Evolutionary conservation across 768 basidiomycete species (phyloP), one percentile per base, ranked within the genome.

Genomic region (Leucosporidium yakuticum): DNA sequence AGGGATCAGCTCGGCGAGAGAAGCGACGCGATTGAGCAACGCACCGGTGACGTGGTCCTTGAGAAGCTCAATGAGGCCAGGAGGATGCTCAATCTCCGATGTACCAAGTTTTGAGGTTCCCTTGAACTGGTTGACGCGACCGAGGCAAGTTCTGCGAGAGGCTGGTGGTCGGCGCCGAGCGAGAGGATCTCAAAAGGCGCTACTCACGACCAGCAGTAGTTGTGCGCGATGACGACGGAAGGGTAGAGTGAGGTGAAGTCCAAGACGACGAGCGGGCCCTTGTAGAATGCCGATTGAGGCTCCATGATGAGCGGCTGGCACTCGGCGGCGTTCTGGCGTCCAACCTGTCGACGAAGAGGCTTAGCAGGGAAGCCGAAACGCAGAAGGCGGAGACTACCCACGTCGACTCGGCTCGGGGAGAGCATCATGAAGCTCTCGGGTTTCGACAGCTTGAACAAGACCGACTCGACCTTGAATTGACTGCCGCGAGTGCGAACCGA

Each of bases 401-500:
- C 39, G 17, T 44, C 39, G 39, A 44, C 14, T 21, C 17, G 59
- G 25, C 6, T 39, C 0, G 96, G 96, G 0, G 95, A 97, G 19
- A 95, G 80, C 7, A 99, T 81, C 27, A 97, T 84, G 72, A 93
- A 93, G 71, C 84, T 89, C 77, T 98, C 96, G 0, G 96, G 93
- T 78, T 98, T 98, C 23, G 90, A 90, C 58, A 98, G 92, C 25
- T 94, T 87, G 78, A 96, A 94, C 88, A 99, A 88, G 80, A 99
- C 95, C 0, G 93, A 93, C 80, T 99, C 96, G 32, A 98, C 96
- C 80, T 98, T 99, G 82, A 92, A 98, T 75, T 99, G 96, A 1
- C 93, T 96, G 0, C 96, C 96, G 39, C 96, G 86, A 68, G 86
- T 92, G 70, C 96, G 85, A 39, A 97, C 94, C 5, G 93, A 96